Evolutionary conservation across 2,329 filamentous ascomycete genomes (phyloP).

Genomic region (Pseudogymnoascus sp.): DNA sequence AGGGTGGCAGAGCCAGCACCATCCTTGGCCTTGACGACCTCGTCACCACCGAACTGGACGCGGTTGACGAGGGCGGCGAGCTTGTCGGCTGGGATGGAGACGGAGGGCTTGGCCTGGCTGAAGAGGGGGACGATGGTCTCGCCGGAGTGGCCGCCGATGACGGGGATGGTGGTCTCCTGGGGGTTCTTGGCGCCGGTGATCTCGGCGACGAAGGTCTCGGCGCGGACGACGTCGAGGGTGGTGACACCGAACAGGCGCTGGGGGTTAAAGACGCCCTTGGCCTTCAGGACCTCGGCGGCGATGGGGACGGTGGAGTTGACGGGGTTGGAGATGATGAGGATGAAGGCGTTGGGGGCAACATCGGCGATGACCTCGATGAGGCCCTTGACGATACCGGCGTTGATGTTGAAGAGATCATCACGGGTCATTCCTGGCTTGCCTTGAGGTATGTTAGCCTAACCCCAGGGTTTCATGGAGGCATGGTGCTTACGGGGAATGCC

Average conservation of each 20-base stretch:
- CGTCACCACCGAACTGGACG: constrained; percentile 96
- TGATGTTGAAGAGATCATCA: constrained; percentile 99
- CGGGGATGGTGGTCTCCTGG: constrained; percentile 74
- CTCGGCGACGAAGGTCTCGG: constrained; percentile 89
- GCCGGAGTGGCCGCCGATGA: constrained; percentile 94
- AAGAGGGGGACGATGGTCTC: constrained; percentile 97
- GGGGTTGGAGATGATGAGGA: constrained; percentile 97
- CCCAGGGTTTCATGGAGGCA: constrained; percentile 8
- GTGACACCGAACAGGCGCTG: constrained; percentile 97
- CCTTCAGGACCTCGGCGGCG: constrained; percentile 92
- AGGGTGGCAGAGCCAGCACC: constrained; percentile 83
- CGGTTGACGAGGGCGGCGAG: constrained; percentile 85
- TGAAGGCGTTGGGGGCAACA: constrained; percentile 82
- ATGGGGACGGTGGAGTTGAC: constrained; percentile 99
- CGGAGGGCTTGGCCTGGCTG: constrained; percentile 75
- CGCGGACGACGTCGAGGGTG: constrained; percentile 94
- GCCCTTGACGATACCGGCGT: constrained; percentile 93
- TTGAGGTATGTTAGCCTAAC: constrained; percentile 32
- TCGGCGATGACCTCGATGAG: constrained; percentile 83
- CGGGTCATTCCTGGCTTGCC: constrained; percentile 99
- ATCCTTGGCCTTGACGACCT: constrained; percentile 92
- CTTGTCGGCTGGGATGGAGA: constrained; percentile 80
- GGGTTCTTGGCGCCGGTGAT: constrained; percentile 76
- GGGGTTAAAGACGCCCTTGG: constrained; percentile 84
- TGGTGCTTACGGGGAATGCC: constrained; percentile 80